Conservation (phyloP, 805 yeast species). For the Suhomyces faveliae region DNA sequence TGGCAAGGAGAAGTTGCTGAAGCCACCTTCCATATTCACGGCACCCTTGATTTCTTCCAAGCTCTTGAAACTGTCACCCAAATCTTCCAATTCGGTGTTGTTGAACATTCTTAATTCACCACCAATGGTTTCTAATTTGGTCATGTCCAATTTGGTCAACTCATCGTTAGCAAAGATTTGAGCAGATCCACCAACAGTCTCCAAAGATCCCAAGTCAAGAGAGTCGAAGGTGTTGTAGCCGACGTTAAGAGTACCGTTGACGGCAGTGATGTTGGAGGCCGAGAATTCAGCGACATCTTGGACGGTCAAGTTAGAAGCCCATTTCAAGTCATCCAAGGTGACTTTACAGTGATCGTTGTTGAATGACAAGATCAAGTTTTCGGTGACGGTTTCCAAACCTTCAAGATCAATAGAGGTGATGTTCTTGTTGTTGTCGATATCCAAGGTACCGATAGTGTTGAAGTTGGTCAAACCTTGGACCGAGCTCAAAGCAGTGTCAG, state of each 20-base stretch:
- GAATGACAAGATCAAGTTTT: slow-evolving; percentile 39
- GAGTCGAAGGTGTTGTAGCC: slow-evolving; percentile 40
- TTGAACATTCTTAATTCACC: slow-evolving; percentile 43
- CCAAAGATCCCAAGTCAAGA: slow-evolving; percentile 29
- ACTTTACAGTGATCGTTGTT: slow-evolving; percentile 37
- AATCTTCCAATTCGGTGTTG: slow-evolving; percentile 37
- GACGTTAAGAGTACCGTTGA: slow-evolving; percentile 40
- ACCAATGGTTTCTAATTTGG: slow-evolving; percentile 33
- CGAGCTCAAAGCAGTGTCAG: slow-evolving; percentile 42
- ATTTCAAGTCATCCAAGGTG: slow-evolving; percentile 33
- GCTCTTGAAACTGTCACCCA: slow-evolving; percentile 26
- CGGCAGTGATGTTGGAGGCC: slow-evolving; percentile 32
- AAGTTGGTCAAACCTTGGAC: slow-evolving; percentile 34
- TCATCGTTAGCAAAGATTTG: slow-evolving; percentile 45
- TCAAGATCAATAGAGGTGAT: slow-evolving; percentile 34
- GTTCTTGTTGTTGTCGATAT: slow-evolving; percentile 45
- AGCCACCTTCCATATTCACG: slow-evolving; percentile 35
- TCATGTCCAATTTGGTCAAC: slow-evolving; percentile 28
- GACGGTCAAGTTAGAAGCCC: slow-evolving; percentile 45
- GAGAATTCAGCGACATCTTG: slow-evolving; percentile 38
- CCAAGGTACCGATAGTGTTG: slow-evolving; percentile 31
- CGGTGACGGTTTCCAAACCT: slow-evolving; percentile 31
- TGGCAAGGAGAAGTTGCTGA: slow-evolving; percentile 40
- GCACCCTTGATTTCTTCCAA: slow-evolving; percentile 42
- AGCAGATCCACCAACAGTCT: slow-evolving; percentile 38